Base-by-base conservation (phyloP, 805 yeast species). In the Candida nitratophila region DNA sequence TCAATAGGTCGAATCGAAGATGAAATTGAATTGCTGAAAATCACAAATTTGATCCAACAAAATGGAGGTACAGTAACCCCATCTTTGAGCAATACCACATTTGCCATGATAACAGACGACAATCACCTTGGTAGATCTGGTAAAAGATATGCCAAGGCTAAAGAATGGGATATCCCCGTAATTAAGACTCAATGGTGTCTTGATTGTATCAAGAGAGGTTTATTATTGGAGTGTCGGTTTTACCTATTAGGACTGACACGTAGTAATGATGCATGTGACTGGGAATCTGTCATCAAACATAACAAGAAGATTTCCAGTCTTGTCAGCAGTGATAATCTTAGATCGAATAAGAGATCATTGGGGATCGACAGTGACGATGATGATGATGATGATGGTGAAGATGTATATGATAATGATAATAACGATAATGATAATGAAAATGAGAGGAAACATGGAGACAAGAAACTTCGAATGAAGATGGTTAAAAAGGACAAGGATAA, bases 101-200 rank as follows among this genome's bases (percentile, higher is more conserved):
- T 67, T 19, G 68, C 75, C 36, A 59, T 81, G 17, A 66, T 81
- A 3, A 70, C 80, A 15, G 71, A 77, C 33, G 73, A 68, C 29
- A 34, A 6, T 19, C 10, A 34, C 11, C 4, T 36, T 4, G 29
- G 30, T 15, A 64, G 61, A n/a, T 60, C 63, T 16, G 87, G 87
- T 0, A 71, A 66, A 43, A 55, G 86, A 42, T 81, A 71, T 52
- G 60, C 59, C 7, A 76, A 74, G 50, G 81, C 81, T 2, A 42
- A 65, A 10, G 74, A 75, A 52, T 76, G 81, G 81, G 63, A 63
- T 6, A 65, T 73, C n/a, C 75, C 78, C 1, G 71, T 71, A 14
- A 73, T 77, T n/a, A 73, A 74, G 47, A 80, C 81, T 0, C 61
- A 71, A 22, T 76, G 77, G 76, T 62, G 77, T 20, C 63, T 61